Evolutionary conservation across 441 rosid genomes (phyloP).

Genomic region (Cnidoscolus chayamansa): DNA sequence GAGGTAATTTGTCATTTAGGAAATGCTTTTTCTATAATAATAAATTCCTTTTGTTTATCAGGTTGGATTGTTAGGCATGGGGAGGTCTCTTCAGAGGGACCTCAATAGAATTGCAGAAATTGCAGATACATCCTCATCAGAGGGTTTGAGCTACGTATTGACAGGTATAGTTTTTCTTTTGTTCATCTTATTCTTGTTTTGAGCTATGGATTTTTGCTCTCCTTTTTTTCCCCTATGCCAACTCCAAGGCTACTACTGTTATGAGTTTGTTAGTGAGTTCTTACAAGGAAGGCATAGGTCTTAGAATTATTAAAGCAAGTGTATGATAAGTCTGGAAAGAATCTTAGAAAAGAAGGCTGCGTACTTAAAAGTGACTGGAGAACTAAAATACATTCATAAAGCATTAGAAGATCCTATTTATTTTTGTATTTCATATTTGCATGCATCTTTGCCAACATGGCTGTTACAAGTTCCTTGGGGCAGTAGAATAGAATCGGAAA

Average conservation of each 20-base stretch:
- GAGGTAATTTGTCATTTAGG: background rate
- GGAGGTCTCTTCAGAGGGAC: constrained; percentile 71
- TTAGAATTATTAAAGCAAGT: too few relatives aligned
- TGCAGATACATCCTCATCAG: constrained; percentile 81
- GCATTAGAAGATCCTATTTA: background rate
- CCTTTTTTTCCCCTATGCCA: background rate
- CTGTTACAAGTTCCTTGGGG: background rate
- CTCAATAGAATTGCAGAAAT: constrained; percentile 72
- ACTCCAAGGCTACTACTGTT: background rate
- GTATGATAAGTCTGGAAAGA: too few relatives aligned
- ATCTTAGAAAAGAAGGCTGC: too few relatives aligned
- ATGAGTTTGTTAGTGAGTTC: background rate
- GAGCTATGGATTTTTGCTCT: too few relatives aligned
- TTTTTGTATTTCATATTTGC: background rate
- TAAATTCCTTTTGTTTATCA: constrained; percentile 22
- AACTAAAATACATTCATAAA: background rate
- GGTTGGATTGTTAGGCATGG: constrained; percentile 90
- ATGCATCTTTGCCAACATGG: background rate
- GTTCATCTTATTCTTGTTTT: too few relatives aligned
- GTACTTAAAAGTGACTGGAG: too few relatives aligned
- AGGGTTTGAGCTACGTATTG: constrained; percentile 73
- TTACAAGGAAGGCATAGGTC: background rate
- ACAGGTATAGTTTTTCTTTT: constrained; percentile 46
- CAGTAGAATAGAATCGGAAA: background rate
- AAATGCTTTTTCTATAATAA: background rate